Evolutionary conservation across 192 early-diverging fungal genomes (phyloP).

Genomic region (Allomyces macrogynus): DNA sequence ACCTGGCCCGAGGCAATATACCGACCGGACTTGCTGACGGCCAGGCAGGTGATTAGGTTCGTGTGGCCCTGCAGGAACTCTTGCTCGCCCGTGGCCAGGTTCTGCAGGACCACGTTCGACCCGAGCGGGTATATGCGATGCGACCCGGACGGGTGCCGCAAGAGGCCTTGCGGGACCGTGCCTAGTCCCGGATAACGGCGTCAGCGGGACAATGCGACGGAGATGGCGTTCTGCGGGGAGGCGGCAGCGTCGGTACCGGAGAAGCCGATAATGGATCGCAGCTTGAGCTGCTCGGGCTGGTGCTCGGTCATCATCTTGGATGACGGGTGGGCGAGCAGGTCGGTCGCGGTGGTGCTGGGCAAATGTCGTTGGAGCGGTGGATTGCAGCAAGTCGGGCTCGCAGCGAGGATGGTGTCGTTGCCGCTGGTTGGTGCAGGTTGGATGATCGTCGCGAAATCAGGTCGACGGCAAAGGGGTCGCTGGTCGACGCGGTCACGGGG

Average conservation of each 20-base stretch:
- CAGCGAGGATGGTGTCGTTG: too few species aligned
- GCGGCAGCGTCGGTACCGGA: not conserved
- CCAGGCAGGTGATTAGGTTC: slow-evolving; percentile 28
- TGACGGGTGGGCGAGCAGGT: too few species aligned
- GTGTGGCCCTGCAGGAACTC: slow-evolving; percentile 39
- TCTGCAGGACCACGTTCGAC: slow-evolving; percentile 25
- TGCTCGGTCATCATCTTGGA: too few species aligned
- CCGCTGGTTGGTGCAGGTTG: too few species aligned
- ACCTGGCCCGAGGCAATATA: slow-evolving; percentile 31
- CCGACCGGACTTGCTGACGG: slow-evolving; percentile 20
- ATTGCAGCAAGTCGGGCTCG: too few species aligned
- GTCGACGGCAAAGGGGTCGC: too few species aligned
- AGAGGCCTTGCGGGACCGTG: slow-evolving; percentile 20
- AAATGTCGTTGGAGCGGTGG: too few species aligned
- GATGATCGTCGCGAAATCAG: too few species aligned
- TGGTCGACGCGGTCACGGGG: too few species aligned
- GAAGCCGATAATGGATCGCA: not conserved
- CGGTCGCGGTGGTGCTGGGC: too few species aligned
- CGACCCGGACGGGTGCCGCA: slow-evolving; percentile 30
- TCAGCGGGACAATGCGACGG: too few species aligned
- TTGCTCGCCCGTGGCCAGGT: slow-evolving; percentile 9
- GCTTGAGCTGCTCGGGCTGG: not conserved
- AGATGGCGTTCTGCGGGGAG: too few species aligned
- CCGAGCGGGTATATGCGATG: slow-evolving; percentile 35
- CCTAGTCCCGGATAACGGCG: slow-evolving; percentile 5